Conservation (phyloP, 1,139 yeast genomes). For the Geotrichum phurueaensis region DNA sequence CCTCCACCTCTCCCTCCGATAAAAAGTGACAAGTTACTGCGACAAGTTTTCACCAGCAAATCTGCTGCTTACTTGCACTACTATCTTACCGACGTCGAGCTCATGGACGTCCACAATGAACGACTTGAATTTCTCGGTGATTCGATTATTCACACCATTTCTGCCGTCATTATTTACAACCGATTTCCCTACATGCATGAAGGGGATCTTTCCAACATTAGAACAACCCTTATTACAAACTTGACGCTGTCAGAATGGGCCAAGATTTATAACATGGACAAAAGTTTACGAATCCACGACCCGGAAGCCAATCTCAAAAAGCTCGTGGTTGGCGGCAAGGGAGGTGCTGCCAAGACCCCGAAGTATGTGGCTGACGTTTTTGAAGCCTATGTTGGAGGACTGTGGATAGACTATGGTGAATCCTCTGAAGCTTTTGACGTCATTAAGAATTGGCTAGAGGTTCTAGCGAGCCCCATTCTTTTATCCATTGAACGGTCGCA, state of each 20-base stretch:
- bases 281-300: constrained; percentile 39
- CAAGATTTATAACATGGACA: constrained; percentile 61
- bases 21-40: constrained; percentile 49
- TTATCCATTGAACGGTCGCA: constrained; percentile 30
- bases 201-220: constrained; percentile 69
- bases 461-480: constrained; percentile 52
- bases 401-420: constrained; percentile 47
- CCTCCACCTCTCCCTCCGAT: constrained; percentile 73
- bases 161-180: constrained; percentile 61
- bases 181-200: constrained; percentile 68
- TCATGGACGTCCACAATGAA: constrained; percentile 70
- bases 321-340: constrained; percentile 28
- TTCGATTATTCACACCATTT: constrained; percentile 68
- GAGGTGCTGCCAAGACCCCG: constrained; percentile 25
- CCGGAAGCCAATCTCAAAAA: constrained; percentile 1
- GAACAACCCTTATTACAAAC: constrained; percentile 72
- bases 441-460: constrained; percentile 56
- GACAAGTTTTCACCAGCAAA: constrained; percentile 76
- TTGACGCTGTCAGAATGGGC: constrained; percentile 69
- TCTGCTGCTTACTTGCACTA: constrained; percentile 60
- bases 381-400: constrained; percentile 88
- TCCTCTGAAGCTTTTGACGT: constrained; percentile 41
- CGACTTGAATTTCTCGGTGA: constrained; percentile 92
- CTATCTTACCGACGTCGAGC: constrained; percentile 49
- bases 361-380: constrained; percentile 72